phyloP scores from a whole-genome alignment of 2,329 filamentous ascomycete species.

The Paradendryphiella salina region DNA sequence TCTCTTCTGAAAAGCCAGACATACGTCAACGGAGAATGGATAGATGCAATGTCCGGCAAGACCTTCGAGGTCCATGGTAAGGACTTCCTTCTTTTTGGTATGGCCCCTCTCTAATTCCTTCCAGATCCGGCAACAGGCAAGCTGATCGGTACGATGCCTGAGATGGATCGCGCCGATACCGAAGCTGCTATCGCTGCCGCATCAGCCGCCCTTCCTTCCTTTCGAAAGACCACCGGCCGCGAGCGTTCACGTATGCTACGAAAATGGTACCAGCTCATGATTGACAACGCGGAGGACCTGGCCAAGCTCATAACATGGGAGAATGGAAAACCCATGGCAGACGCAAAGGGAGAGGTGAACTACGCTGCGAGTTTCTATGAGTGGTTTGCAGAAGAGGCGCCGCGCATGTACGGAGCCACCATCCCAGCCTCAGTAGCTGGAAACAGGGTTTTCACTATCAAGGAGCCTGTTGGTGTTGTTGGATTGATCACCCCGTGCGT shows the following conservation, averaged over 20 bases:
- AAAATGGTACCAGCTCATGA: constrained; percentile 79
- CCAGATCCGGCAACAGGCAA: constrained; percentile 80
- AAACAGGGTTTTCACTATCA: constrained; percentile 76
- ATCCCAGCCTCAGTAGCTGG: constrained; percentile 70
- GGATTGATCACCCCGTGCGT: constrained; percentile 74
- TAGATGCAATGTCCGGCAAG: constrained; percentile 80
- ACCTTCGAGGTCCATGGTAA: constrained; percentile 77
- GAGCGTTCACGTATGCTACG: constrained; percentile 74
- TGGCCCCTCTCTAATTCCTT: constrained; percentile 8
- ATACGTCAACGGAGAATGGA: constrained; percentile 94
- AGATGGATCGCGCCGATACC: constrained; percentile 78
- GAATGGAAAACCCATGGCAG: constrained; percentile 79
- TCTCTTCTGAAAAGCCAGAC: constrained; percentile 77
- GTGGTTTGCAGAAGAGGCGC: constrained; percentile 49
- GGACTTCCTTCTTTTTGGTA: background rate
- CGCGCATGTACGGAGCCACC: constrained; percentile 62
- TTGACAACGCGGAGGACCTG: constrained; percentile 77
- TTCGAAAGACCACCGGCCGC: constrained; percentile 71
- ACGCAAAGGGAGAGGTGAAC: constrained; percentile 48
- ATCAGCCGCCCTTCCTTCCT: constrained; percentile 70
- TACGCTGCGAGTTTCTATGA: constrained; percentile 49
- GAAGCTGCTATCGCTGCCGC: constrained; percentile 84
- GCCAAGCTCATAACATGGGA: constrained; percentile 85
- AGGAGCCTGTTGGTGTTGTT: constrained; percentile 82
- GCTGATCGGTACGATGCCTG: constrained; percentile 79